Percentiles rank a stretch among this genome's conserved stretches.
These are phyloP conservation scores for Umbelopsis vinacea DNA, from an alignment of 192 early-diverging fungal genomes.

Conservation along the genomic window DNA sequence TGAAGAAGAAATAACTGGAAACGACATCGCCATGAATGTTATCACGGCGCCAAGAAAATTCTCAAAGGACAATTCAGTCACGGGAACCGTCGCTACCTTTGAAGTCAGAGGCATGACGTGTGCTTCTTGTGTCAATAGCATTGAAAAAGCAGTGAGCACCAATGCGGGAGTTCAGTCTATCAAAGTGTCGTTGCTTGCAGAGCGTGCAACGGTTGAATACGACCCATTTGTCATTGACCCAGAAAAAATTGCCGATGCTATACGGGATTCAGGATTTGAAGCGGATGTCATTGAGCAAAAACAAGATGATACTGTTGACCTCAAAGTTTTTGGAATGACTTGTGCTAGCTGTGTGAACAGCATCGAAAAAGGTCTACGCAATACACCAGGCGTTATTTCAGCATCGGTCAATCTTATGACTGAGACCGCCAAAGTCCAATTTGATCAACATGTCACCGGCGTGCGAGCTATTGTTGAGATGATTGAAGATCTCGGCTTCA, in stretches of 20 bases:
- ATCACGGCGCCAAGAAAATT: neutral
- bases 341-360: slow-evolving; percentile 84
- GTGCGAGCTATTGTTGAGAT: slow-evolving; percentile 79
- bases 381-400: slow-evolving; percentile 46
- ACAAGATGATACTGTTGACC: slow-evolving; percentile 11
- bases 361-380: slow-evolving; percentile 63
- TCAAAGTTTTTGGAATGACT: slow-evolving; percentile 76
- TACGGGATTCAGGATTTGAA: slow-evolving; percentile 80
- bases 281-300: slow-evolving; percentile 46
- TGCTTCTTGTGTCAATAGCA: slow-evolving; percentile 85
- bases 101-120: slow-evolving; percentile 97
- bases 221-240: slow-evolving; percentile 55
- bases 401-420: slow-evolving; percentile 77
- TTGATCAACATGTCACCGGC: slow-evolving; percentile 62
- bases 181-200: slow-evolving; percentile 86
- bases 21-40: slow-evolving; percentile 1
- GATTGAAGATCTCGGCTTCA: slow-evolving; percentile 76
- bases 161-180: slow-evolving; percentile 66
- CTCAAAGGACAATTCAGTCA: neutral
- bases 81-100: slow-evolving; percentile 37
- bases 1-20: slow-evolving; percentile 34
- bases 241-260: slow-evolving; percentile 62
- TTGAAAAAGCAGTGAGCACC: slow-evolving; percentile 69
- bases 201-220: slow-evolving; percentile 80
- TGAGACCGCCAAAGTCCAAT: slow-evolving; percentile 76